phyloP scores from a whole-genome alignment of 129 eudicot genomes.

The Pseudognaphalium luteoalbum region DNA sequence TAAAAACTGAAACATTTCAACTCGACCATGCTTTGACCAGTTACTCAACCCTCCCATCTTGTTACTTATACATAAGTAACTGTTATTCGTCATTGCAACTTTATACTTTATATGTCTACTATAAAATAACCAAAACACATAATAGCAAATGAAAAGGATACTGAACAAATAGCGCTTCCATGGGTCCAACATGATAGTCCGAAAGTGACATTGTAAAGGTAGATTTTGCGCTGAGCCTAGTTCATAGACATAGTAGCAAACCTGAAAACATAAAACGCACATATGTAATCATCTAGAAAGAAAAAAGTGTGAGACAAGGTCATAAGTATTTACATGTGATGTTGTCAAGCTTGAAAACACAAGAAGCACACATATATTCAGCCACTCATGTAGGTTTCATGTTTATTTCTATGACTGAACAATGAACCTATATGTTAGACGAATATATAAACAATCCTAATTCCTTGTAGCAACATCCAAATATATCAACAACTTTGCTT shows the following conservation, averaged over 20 bases:
- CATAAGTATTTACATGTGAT: no score
- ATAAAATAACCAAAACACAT: neutral
- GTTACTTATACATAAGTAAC: no score
- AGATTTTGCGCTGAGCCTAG: slow-evolving; percentile 85
- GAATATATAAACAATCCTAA: no score
- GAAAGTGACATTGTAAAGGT: slow-evolving; percentile 79
- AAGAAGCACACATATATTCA: neutral
- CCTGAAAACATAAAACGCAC: slow-evolving; percentile 2
- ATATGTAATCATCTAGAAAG: neutral
- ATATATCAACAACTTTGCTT: no score
- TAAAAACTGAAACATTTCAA: no score
- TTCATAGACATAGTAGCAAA: slow-evolving; percentile 43
- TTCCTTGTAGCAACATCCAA: no score
- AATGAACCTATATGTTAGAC: no score
- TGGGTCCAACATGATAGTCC: slow-evolving; percentile 90
- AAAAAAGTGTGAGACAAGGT: neutral
- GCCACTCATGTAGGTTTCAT: neutral
- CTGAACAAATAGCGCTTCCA: slow-evolving; percentile 96
- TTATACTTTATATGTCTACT: neutral
- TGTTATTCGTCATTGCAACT: no score
- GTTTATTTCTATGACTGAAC: no score
- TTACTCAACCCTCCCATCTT: no score
- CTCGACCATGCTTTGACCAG: no score
- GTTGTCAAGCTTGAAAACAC: no score
- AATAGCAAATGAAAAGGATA: slow-evolving; percentile 49